Evolutionary conservation across 2,329 filamentous ascomycete species (phyloP), one percentile per base, ranked within the genome.

Genomic region (Verticillium zaregamsianum): DNA sequence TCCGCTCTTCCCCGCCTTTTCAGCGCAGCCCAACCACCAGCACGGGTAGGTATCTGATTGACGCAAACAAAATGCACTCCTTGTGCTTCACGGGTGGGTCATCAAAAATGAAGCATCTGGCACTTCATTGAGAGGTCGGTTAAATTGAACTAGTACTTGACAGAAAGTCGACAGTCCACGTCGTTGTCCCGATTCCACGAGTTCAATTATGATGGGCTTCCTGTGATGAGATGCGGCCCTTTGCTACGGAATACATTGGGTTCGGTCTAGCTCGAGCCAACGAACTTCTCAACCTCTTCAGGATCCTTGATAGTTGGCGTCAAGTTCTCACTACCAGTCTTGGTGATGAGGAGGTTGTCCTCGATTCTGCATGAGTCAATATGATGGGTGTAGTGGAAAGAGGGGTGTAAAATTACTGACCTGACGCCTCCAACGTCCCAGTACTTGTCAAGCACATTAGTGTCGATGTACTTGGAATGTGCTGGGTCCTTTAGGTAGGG

Each of bases 341-440:
- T 80, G 0, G 90, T 93, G 64, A 93, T 87, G 31, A 92, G 76
- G 33, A 93, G 82, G 70, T 93, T 90, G 70, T 90, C 88, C 78
- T 90, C 86, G 64, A 88, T 86, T 60, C 81, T 79, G 9, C 35
- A 45, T 14, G 31, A 14, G 54, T 54, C 17, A 52, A 11, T 28
- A n/a, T 23, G 15, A 28, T 57, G 28, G 6, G 3, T 45, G 25
- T 63, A 6, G 31, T 15, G 58, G 23, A 23, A 12, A 4, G 12
- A 17, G 28, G 9, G 39, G 32, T 5, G 6, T 15, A 31, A 11
- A 35, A 76, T 5, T 5, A 28, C 82, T 71, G 70, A 85, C 77
- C 88, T 82, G 14, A 93, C 88, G 66, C 90, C 90, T 12, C 90
- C 90, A 1, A 93, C 92, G 59, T 89, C 85, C 88, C 93, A 93